These are phyloP conservation scores for Clonostachys sp. DNA, from an alignment of 2,329 filamentous ascomycete species.

Conservation along the genomic window DNA sequence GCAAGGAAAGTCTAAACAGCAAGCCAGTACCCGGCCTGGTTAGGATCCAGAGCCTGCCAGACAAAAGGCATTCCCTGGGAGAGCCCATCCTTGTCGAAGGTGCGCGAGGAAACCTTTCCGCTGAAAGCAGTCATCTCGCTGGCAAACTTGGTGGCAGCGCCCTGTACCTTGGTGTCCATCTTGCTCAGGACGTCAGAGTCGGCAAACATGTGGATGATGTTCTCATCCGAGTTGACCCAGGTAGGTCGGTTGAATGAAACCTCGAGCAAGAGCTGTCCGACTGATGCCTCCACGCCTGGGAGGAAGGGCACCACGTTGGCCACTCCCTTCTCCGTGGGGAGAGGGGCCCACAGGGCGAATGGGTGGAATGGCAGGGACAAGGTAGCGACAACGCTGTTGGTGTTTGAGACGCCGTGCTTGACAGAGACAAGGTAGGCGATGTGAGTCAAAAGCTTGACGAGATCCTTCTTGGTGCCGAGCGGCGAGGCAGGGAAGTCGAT, in stretches of 20 bases:
- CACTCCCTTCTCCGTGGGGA: conserved; percentile 32
- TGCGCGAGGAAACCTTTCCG: conserved; percentile 20
- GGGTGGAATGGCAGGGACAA: conserved; percentile 32
- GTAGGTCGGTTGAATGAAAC: conserved; percentile 35
- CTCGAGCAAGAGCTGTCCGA: conserved; percentile 28
- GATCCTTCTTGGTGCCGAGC: no score
- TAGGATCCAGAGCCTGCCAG: conserved; percentile 9
- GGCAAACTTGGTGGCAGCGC: conserved; percentile 27
- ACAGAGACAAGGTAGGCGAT: no score
- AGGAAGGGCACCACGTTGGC: conserved; percentile 25
- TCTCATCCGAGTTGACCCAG: conserved; percentile 24
- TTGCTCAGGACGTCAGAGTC: conserved; percentile 21
- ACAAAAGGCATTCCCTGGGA: conserved; percentile 42
- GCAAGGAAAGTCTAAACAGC: no score
- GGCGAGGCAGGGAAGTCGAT: no score
- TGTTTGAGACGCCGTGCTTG: no score
- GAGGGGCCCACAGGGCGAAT: conserved; percentile 26
- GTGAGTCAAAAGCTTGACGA: no score
- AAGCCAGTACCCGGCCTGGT: no score
- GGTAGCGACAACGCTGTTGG: no score
- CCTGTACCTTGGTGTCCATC: conserved; percentile 20
- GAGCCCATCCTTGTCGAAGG: conserved; percentile 34
- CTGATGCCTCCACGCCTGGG: conserved; percentile 18
- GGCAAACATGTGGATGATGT: conserved; percentile 34
- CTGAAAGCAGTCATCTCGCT: conserved; percentile 30